Conservation (phyloP, 108 stramenopile species). For the Epipyxis sp. region DNA sequence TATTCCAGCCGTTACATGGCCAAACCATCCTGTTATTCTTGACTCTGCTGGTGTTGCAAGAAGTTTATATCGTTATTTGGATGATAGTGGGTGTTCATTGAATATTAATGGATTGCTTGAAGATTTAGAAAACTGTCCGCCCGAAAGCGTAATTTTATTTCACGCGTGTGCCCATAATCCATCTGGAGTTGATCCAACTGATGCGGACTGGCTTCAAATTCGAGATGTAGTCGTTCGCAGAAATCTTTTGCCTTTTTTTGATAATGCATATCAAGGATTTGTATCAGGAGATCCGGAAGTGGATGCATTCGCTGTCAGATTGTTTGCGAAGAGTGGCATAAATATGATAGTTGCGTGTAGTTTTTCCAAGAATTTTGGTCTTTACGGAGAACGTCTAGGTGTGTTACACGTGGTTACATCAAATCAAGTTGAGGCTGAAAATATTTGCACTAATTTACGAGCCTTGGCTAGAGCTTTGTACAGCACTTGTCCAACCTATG, state of each 20-base stretch:
- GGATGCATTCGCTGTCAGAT: constrained; percentile 44
- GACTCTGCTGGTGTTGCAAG: constrained; percentile 34
- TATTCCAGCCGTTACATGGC: constrained; percentile 53
- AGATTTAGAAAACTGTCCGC: constrained; percentile 40
- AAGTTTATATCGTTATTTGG: constrained; percentile 51
- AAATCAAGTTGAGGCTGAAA: constrained; percentile 1
- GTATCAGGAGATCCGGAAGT: constrained; percentile 30
- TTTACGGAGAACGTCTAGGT: constrained; percentile 54
- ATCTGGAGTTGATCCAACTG: constrained; percentile 52
- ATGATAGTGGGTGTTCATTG: constrained; percentile 21
- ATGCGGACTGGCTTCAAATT: constrained; percentile 50
- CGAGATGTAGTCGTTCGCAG: constrained; percentile 23
- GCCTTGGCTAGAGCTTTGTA: constrained; percentile 49
- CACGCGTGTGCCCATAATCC: constrained; percentile 62
- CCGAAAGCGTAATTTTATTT: constrained; percentile 42
- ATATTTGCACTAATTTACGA: constrained; percentile 1
- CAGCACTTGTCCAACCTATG: constrained; percentile 45
- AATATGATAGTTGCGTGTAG: constrained; percentile 42
- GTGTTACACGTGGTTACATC: constrained; percentile 38
- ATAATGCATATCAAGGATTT: constrained; percentile 62
- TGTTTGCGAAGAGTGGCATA: constrained; percentile 36
- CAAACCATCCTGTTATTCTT: constrained; percentile 47
- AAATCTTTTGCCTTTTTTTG: constrained; percentile 45
- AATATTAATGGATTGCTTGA: constrained; percentile 41
- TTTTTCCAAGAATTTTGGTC: constrained; percentile 61